Base-by-base conservation (phyloP, 768 basidiomycete species). In the Jaapia argillacea region DNA sequence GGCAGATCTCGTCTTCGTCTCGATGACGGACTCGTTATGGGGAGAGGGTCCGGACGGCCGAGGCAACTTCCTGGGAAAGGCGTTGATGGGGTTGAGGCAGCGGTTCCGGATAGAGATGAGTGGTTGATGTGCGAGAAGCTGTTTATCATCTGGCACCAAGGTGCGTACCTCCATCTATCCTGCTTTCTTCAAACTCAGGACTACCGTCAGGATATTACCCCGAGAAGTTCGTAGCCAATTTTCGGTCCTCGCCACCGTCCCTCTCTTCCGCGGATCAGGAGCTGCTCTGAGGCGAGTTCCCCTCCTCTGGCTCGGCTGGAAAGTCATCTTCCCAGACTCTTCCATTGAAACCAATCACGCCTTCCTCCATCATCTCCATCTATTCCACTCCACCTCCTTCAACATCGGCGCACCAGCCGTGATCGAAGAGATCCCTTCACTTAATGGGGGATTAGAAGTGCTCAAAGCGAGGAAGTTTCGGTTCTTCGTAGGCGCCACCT, bases 1-100 rank as follows among this genome's bases (percentile, higher is more conserved):
- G 13, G 64, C 66, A 2, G 63, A 51, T 0, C 53, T 56, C 20
- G 41, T 80, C 3, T 82, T 79, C 51, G 57, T 62, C 6, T 79
- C 81, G 51, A 56, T 61, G 1, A 56, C 61, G 0, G 82, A 88
- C 55, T 27, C 55, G n/a, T 81, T 74, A 53, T 86, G 83, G 83
- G 84, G 85, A 3, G 69, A 71, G 7, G 82, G 79, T 1, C 51
- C 61, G 4, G 45, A 49, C 4, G 74, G 28, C 42, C 4, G 36
- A 43, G 42, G 16, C 35, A 4, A 33, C 36, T 10, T 7, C 42
- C 20, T 43, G 42, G 42, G 3, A 3, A 21, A 41, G 22, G 40
- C 40, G 40, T 25, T 41, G n/a, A n/a, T n/a, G n/a, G n/a, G n/a
- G n/a, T n/a, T n/a, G n/a, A n/a, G n/a, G n/a, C n/a, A n/a, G n/a